These are phyloP conservation scores for Spathaspora girioi DNA, from an alignment of 805 yeast species.

Conservation along the genomic window DNA sequence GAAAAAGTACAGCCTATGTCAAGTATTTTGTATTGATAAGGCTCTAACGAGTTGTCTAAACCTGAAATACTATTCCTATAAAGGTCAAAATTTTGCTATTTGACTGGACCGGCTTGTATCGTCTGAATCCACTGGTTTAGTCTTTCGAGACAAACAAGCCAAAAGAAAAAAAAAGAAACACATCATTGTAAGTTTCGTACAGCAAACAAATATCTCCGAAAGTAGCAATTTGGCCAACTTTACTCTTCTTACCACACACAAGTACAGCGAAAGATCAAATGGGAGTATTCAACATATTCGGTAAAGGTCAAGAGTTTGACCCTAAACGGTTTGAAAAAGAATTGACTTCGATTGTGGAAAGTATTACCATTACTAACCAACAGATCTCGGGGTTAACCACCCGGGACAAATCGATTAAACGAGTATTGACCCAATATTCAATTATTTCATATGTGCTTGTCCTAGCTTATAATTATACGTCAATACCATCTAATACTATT, in stretches of 20 bases:
- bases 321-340: constrained; percentile 32
- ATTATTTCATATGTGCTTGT: constrained; percentile 19
- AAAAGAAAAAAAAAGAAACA: background rate
- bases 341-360: constrained; percentile 23
- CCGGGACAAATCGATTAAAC: constrained; percentile 12
- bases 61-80: too few species aligned
- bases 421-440: constrained; percentile 14
- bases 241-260: background rate
- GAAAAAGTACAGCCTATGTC: too few species aligned
- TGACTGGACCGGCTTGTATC: background rate
- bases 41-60: too few species aligned
- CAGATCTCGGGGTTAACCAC: constrained; percentile 19
- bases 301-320: constrained; percentile 19
- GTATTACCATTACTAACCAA: constrained; percentile 23
- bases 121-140: background rate
- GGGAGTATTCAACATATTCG: constrained; percentile 28
- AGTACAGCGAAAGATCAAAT: constrained; percentile 5
- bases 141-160: background rate
- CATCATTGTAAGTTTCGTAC: background rate
- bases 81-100: background rate
- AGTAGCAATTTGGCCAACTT: background rate
- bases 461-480: constrained; percentile 19
- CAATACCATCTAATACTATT: constrained; percentile 11
- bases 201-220: background rate
- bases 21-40: too few species aligned